phyloP scores from a whole-genome alignment of 2,329 filamentous ascomycete species.

The Monosporascus sp. region DNA sequence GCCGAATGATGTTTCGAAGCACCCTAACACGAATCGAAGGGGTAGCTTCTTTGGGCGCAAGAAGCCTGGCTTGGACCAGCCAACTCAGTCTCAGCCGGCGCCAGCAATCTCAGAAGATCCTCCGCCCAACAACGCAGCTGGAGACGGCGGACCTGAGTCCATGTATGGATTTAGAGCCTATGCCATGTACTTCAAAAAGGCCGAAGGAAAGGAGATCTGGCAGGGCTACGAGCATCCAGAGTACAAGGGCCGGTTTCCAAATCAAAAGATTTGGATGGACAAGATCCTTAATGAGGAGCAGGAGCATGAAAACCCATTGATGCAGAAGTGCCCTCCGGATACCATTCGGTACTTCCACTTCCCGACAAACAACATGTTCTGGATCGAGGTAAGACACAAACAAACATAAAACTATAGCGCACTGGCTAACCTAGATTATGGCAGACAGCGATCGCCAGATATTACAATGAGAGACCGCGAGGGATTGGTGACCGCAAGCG shows the following conservation, averaged over 20 bases:
- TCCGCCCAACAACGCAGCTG: not conserved
- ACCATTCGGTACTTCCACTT: conserved; percentile 7
- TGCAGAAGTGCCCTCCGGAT: not conserved
- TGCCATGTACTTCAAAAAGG: not conserved
- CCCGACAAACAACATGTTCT: conserved; percentile 7
- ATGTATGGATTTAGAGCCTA: not conserved
- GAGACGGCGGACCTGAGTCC: not conserved
- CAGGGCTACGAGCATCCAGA: not conserved
- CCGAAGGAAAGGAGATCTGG: not conserved
- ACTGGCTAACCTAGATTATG: not conserved
- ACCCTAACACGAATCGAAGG: too few species aligned
- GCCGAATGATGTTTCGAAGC: too few species aligned
- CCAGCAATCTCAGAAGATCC: not conserved
- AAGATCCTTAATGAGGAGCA: not conserved
- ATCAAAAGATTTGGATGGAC: conserved; percentile 3
- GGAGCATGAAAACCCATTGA: not conserved
- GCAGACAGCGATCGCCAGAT: conserved; percentile 3
- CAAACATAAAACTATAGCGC: too few species aligned
- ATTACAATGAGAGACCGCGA: conserved; percentile 1
- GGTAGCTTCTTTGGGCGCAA: too few species aligned
- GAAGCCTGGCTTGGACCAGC: not conserved
- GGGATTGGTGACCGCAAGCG: not conserved
- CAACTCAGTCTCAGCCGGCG: not conserved
- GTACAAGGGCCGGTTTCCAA: not conserved
- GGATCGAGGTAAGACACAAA: conserved; percentile 3